A percentile compares a stretch with the other conserved stretches of the same genome.
These are phyloP conservation scores for Neonothopanus nambi DNA, from an alignment of 1,284 basidiomycete species.

Conservation along the genomic window DNA sequence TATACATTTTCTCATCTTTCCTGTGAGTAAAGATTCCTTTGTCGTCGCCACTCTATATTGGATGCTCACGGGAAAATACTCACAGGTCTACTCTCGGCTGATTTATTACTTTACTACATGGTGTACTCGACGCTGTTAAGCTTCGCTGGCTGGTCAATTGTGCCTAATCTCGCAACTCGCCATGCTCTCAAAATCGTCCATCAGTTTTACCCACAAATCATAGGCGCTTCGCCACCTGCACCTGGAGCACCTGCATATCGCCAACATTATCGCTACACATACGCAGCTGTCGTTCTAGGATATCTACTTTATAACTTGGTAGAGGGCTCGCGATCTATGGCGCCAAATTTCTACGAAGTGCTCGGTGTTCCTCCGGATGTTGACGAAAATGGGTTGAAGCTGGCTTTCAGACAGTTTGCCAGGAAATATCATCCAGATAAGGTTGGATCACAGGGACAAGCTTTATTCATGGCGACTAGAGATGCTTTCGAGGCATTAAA, in stretches of 20 bases:
- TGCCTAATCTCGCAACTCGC: conserved; percentile 44
- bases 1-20: no score
- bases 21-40: no score
- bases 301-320: conserved; percentile 72
- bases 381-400: conserved; percentile 66
- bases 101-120: conserved; percentile 16
- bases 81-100: no score
- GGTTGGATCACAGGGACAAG: conserved; percentile 62
- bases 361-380: conserved; percentile 63
- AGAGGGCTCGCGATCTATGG: conserved; percentile 52
- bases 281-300: conserved; percentile 63
- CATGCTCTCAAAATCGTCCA: conserved; percentile 42
- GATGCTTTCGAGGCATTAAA: conserved; percentile 81
- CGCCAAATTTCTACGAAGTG: conserved; percentile 75
- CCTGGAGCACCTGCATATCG: conserved; percentile 46
- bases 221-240: conserved; percentile 37
- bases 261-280: conserved; percentile 61
- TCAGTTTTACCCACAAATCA: conserved; percentile 29
- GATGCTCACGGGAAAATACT: no score
- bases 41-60: no score
- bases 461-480: conserved; percentile 71
- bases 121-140: conserved; percentile 28
- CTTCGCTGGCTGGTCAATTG: conserved; percentile 43
- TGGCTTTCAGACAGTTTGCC: conserved; percentile 75
- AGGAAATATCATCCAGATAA: conserved; percentile 79